Evolutionary conservation across 2,329 filamentous ascomycete species (phyloP), one percentile per base, ranked within the genome.

Genomic region (Verticillium zaregamsianum): DNA sequence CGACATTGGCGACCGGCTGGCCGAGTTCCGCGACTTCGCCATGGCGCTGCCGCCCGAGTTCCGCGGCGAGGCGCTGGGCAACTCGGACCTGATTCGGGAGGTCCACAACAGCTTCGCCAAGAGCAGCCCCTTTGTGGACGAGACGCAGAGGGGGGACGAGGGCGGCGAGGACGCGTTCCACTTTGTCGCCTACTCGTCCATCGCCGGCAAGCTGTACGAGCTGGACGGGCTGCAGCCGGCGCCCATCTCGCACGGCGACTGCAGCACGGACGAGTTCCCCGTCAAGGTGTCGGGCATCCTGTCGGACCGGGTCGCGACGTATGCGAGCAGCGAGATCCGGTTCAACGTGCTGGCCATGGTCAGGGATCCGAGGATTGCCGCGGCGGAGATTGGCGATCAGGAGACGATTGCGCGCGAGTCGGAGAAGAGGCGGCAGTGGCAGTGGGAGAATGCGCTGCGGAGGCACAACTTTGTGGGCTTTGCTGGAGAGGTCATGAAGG

Each of bases 401-500:
- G 93, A 97, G 72, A 80, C 88, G 75, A 76, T 98, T 67, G 87
- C 86, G 66, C 82, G 89, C 60, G 93, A 98, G 82, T 86, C 94
- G 79, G 82, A 85, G 71, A 97, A 96, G 85, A 84, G 95, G 59
- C 83, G 83, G 62, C 90, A 89, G 66, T 99, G 95, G 95, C 85
- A 88, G 72, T 97, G 95, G 83, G 95, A 99, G 83, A 99, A 99
- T 76, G 90, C 93, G 12, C 80, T 99, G 70, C 80, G 95, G 64
- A 82, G 91, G 69, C 94, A 97, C 76, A 99, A 99, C 76, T 99
- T 99, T 79, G 91, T 99, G 0, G 94, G 93, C 0, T 97, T 99
- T 70, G 90, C 94, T 3, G 93, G 92, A 14, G 93, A 97, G 79
- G 82, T 97, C 64, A 79, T 97, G 68, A 96, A 95, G 80, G 90